phyloP scores from a whole-genome alignment of 441 rosid species.

The Pelargonium fulgidum region DNA sequence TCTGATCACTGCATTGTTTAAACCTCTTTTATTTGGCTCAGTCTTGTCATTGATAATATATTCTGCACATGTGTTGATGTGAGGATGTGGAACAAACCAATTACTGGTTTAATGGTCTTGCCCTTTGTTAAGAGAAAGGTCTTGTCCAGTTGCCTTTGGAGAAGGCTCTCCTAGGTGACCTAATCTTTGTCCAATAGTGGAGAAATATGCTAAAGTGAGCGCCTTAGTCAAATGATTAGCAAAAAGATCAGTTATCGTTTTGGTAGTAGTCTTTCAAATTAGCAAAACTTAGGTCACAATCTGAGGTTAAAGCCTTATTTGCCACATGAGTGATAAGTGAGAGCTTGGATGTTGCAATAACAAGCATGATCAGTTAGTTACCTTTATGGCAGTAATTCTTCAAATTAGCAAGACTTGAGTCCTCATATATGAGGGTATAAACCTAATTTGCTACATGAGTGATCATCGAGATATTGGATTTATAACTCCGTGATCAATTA shows the following conservation, averaged over 20 bases:
- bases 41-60: background rate
- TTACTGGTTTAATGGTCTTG: background rate
- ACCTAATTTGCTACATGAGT: no score
- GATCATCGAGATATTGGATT: no score
- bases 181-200: constrained; percentile 37
- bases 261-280: background rate
- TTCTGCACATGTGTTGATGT: background rate
- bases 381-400: no score
- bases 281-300: background rate
- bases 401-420: no score
- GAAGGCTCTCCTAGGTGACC: constrained; percentile 48
- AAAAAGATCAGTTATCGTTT: no score
- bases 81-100: background rate
- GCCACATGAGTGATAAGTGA: no score
- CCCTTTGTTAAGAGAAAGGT: constrained; percentile 45
- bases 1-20: background rate
- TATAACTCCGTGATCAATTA: no score
- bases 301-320: no score
- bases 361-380: no score
- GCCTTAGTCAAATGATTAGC: background rate
- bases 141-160: constrained; percentile 50
- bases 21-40: background rate
- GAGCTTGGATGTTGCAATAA: no score
- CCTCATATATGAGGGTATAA: no score
- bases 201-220: constrained; percentile 48